Evolutionary conservation across 768 basidiomycete genomes (phyloP).

Genomic region (Mycena metata): DNA sequence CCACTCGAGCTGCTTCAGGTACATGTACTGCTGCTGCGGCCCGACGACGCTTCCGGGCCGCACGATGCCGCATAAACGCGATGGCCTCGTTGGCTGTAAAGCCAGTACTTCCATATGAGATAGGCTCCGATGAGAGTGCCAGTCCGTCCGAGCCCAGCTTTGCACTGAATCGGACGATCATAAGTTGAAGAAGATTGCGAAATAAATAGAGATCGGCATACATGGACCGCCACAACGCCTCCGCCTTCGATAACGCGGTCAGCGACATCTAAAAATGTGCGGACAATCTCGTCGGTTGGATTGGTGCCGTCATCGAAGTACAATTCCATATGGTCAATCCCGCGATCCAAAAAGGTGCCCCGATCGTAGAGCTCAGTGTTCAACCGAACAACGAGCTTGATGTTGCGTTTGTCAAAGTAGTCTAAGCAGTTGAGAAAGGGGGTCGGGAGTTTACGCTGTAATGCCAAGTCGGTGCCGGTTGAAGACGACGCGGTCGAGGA

Average conservation of each 20-base stretch:
- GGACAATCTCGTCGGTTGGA: conserved; percentile 94
- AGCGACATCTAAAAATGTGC: conserved; percentile 89
- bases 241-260: conserved; percentile 83
- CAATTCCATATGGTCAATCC: conserved; percentile 90
- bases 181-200: conserved; percentile 30
- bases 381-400: conserved; percentile 93
- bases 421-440: conserved; percentile 93
- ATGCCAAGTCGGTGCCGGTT: conserved; percentile 62
- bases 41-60: conserved; percentile 95
- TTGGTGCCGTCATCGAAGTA: conserved; percentile 99
- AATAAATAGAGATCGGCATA: conserved; percentile 54
- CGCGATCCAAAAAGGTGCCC: conserved; percentile 82
- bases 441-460: conserved; percentile 82
- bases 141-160: conserved; percentile 96
- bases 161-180: conserved; percentile 70
- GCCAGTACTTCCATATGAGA: conserved; percentile 97
- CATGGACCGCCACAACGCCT: conserved; percentile 90
- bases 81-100: conserved; percentile 97
- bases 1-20: conserved; percentile 95
- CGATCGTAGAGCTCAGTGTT: conserved; percentile 95
- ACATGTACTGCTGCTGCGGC: conserved; percentile 95
- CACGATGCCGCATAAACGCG: conserved; percentile 97
- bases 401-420: conserved; percentile 88
- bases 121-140: conserved; percentile 98
- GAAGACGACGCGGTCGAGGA: conserved; percentile 44